Base-by-base conservation (phyloP, 805 yeast genomes). In the Yamadazyma laniorum region DNA sequence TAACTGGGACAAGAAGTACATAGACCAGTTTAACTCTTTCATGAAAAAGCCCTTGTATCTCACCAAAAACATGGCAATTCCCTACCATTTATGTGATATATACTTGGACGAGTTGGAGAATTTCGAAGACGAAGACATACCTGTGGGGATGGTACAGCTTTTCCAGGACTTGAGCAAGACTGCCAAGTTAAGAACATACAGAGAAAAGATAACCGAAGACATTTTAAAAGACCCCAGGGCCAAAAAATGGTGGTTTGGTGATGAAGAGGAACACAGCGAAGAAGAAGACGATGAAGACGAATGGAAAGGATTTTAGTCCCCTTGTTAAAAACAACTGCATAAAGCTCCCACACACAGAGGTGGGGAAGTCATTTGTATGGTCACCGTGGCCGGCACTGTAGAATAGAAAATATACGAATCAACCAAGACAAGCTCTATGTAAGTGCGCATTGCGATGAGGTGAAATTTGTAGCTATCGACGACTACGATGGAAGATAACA, bases 1-100 rank as follows among this genome's bases (percentile, higher is more conserved):
- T 39, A 56, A 72, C 2, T 89, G 91, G 88, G 70, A 75, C 39
- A 59, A 51, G 6, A 52, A 60, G 3, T 50, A 75, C 31, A 67
- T 86, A 2, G 63, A 58, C 0, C 50, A 51, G 12, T 86, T 73
- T 53, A 50, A 76, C 16, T 51, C 55, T 2, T 70, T 72, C 22
- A 65, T 77, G 26, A 51, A 47, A 18, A 56, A 63, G 39, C 79
- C 82, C 25, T 63, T 82, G 34, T 75, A 82, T 45, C 84, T 82
- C 5, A 80, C 77, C 45, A 58, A 62, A 26, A 72, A 75, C 46
- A 76, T 75, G 48, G 93, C 93, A 17, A 72, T 93, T 36, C 82
- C 95, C 13, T 78, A 85, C 57, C 99, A 91, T 65, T 61, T 91
- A 28, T 72, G 85, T 43, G 98, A 93, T 62, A 79, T 93, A 5